Conservation (phyloP, 1,284 basidiomycete species). For the Limonomyces culmigenus region DNA sequence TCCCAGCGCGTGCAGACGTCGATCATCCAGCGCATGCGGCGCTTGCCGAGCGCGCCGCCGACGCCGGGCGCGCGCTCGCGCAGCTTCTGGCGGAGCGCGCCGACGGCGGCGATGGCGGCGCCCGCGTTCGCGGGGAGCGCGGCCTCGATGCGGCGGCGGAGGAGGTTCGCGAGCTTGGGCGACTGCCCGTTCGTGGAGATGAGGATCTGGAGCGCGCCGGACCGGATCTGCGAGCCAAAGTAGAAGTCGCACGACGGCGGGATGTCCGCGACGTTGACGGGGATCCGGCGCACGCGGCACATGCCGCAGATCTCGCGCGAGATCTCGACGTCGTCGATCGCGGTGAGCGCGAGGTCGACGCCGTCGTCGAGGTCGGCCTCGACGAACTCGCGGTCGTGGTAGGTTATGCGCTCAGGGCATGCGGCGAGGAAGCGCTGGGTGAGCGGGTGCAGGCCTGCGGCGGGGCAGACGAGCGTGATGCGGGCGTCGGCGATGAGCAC, state of each 20-base stretch:
- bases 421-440: conserved; percentile 33
- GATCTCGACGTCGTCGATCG: conserved; percentile 72
- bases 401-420: conserved; percentile 41
- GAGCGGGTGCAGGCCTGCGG: conserved; percentile 40
- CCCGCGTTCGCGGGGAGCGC: conserved; percentile 62
- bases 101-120: conserved; percentile 70
- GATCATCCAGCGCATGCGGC: conserved; percentile 93
- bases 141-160: conserved; percentile 56
- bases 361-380: conserved; percentile 39
- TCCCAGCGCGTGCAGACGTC: conserved; percentile 77
- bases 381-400: conserved; percentile 52
- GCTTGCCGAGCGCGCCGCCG: conserved; percentile 54
- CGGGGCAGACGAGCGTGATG: conserved; percentile 49
- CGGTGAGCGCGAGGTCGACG: conserved; percentile 87
- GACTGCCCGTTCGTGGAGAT: conserved; percentile 92
- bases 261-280: conserved; percentile 94
- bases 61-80: conserved; percentile 61
- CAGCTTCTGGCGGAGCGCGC: conserved; percentile 47
- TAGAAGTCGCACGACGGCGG: conserved; percentile 95
- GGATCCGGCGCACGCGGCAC: conserved; percentile 56
- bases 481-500: conserved; percentile 44
- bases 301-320: conserved; percentile 59
- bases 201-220: conserved; percentile 89
- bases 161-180: conserved; percentile 79
- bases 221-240: conserved; percentile 87